Evolutionary conservation across 768 basidiomycete species (phyloP), one percentile per base, ranked within the genome.

Genomic region (Gymnopilus dilepis): DNA sequence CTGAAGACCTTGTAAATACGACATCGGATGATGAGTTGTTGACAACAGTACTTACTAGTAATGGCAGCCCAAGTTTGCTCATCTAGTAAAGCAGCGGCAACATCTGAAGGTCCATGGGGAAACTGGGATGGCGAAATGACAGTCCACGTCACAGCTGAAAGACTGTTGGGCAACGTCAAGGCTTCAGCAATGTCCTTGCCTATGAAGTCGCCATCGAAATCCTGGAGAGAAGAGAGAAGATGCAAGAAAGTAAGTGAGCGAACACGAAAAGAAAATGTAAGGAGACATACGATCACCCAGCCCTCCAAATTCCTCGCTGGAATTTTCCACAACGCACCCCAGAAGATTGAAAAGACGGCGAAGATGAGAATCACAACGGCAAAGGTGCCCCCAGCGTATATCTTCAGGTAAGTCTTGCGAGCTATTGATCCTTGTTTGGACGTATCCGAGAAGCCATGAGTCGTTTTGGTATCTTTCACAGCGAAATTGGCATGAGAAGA

Each of bases 171-270:
- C 12, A 59, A 68, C 17, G 72, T 71, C 50, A 86, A 69, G 1
- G 76, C 76, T 63, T 76, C 66, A 0, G 74, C 74, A 17, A 89
- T 79, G 1, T 70, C 70, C 48, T 78, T 74, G 6, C 88, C 87
- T 6, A 89, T 75, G 15, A 76, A 47, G 1, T 77, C 81, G 6
- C 83, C 86, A 41, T 89, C 88, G 62, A 88, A 88, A 66, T 89
- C 86, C 86, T 88, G 28, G 43, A 63, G 56, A 11, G 6, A 11
- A 4, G 42, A n/a, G 47, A 17, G 26, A 53, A n/a, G 17, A 28
- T 8, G n/a, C n/a, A 4, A 42, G 26, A 19, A 48, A n/a, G 3
- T 1, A 22, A 8, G 26, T 34, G n/a, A n/a, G n/a, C n/a, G n/a
- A n/a, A n/a, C 52, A 24, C 34, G 47, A 15, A 31, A 34, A 42